Evolutionary conservation across 1,284 basidiomycete species (phyloP).

Genomic region (Marasmius oreades): DNA sequence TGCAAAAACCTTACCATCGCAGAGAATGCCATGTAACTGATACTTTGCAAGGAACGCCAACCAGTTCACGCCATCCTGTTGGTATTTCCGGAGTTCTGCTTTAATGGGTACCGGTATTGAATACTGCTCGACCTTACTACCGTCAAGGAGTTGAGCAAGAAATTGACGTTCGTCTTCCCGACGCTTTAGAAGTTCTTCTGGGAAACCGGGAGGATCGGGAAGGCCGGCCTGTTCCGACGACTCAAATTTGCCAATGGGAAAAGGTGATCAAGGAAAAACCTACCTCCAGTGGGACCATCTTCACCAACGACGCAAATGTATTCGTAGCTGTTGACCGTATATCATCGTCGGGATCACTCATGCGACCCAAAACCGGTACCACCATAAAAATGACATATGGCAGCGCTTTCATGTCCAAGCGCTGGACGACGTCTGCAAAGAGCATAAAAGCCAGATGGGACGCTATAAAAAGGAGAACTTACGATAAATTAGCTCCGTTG

Average conservation of each 20-base stretch:
- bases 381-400: constrained; percentile 98
- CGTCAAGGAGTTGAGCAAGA: constrained; percentile 91
- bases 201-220: constrained; percentile 92
- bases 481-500: constrained; percentile 90
- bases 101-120: constrained; percentile 86
- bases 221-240: constrained; percentile 70
- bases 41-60: constrained; percentile 97
- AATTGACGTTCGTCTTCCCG: constrained; percentile 90
- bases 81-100: constrained; percentile 94
- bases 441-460: constrained; percentile 10
- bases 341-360: constrained; percentile 94
- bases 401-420: constrained; percentile 90
- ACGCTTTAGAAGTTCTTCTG: constrained; percentile 84
- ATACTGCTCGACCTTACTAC: constrained; percentile 93
- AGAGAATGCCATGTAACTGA: constrained; percentile 96
- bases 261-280: constrained; percentile 17
- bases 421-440: constrained; percentile 80
- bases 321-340: constrained; percentile 92
- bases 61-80: constrained; percentile 99
- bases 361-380: constrained; percentile 93
- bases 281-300: constrained; percentile 98
- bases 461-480: constrained; percentile 26
- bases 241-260: not conserved
- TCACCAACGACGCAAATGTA: constrained; percentile 97
- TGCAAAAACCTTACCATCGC: constrained; percentile 71